phyloP scores from a whole-genome alignment of 1,139 yeast species.

The Yamadazyma epiphylla region DNA sequence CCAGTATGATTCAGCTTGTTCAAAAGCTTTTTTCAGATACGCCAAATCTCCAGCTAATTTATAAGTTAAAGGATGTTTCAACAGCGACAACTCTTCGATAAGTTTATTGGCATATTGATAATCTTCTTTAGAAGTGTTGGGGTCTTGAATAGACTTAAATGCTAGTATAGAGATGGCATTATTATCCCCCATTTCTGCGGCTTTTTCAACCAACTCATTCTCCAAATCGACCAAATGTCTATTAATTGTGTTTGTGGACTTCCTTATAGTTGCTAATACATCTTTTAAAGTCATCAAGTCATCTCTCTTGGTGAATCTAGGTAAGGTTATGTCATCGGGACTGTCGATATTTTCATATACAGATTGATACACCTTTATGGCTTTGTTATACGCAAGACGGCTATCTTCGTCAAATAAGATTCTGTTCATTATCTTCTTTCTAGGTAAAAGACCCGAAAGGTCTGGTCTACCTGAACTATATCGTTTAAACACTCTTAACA shows the following conservation, averaged over 20 bases:
- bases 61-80: slow-evolving; percentile 65
- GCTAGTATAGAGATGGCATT: slow-evolving; percentile 76
- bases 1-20: slow-evolving; percentile 60
- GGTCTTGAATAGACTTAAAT: slow-evolving; percentile 49
- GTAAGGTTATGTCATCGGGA: slow-evolving; percentile 33
- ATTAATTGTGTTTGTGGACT: slow-evolving; percentile 56
- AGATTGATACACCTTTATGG: slow-evolving; percentile 48
- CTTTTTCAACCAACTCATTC: slow-evolving; percentile 66
- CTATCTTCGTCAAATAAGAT: slow-evolving; percentile 66
- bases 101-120: slow-evolving; percentile 58
- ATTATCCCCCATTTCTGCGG: slow-evolving; percentile 79
- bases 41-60: slow-evolving; percentile 76
- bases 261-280: slow-evolving; percentile 60
- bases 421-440: slow-evolving; percentile 51
- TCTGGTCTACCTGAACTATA: slow-evolving; percentile 28
- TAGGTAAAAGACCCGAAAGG: slow-evolving; percentile 52
- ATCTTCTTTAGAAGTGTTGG: slow-evolving; percentile 46
- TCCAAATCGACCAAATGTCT: slow-evolving; percentile 57
- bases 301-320: slow-evolving; percentile 42
- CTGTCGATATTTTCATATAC: slow-evolving; percentile 45
- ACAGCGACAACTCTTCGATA: slow-evolving; percentile 55
- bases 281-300: slow-evolving; percentile 70
- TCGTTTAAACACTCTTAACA: slow-evolving; percentile 1
- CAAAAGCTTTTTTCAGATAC: slow-evolving; percentile 37
- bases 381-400: slow-evolving; percentile 47